Percentiles rank a stretch among this genome's conserved stretches.
phyloP scores from a whole-genome alignment of 495 filamentous ascomycete genomes.

The Ascodesmis nigricans region DNA sequence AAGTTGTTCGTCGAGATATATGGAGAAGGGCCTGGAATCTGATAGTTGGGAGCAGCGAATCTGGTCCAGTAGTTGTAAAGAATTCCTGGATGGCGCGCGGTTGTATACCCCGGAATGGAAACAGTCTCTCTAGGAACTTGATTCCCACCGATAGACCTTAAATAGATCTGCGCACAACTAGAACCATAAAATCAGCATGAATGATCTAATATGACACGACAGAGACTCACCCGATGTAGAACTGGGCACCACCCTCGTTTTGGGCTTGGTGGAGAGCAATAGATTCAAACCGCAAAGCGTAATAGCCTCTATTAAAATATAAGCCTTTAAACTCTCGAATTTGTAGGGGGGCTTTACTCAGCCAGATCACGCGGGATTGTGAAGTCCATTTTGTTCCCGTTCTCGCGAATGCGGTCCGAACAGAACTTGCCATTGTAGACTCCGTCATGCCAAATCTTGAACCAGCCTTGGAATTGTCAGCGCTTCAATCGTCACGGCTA shows the following conservation, averaged over 20 bases:
- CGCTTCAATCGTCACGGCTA: conserved; percentile 27
- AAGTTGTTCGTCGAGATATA: conserved; percentile 24
- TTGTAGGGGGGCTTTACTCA: too few relatives aligned
- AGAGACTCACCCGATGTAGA: conserved; percentile 16
- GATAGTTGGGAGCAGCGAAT: too few relatives aligned
- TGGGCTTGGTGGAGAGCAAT: conserved; percentile 42
- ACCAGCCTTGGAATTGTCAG: conserved; percentile 40
- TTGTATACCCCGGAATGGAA: conserved; percentile 42
- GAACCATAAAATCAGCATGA: not conserved
- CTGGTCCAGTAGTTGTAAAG: conserved; percentile 41
- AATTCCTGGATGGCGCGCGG: conserved; percentile 29
- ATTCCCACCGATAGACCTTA: conserved; percentile 28
- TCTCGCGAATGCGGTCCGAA: conserved; percentile 40
- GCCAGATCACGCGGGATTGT: conserved; percentile 36
- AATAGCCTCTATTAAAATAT: conserved; percentile 29
- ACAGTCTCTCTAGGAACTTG: conserved; percentile 28
- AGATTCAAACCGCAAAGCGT: conserved; percentile 44
- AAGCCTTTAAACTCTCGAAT: not conserved
- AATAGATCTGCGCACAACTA: conserved; percentile 44
- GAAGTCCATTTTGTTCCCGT: conserved; percentile 39
- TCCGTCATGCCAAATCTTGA: conserved; percentile 53
- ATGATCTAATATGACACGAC: not conserved
- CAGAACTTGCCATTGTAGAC: conserved; percentile 44
- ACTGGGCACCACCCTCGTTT: conserved; percentile 25
- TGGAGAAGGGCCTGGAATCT: conserved; percentile 34